Base-by-base conservation (phyloP, 495 filamentous ascomycete species). In the Cryomyces antarcticus region DNA sequence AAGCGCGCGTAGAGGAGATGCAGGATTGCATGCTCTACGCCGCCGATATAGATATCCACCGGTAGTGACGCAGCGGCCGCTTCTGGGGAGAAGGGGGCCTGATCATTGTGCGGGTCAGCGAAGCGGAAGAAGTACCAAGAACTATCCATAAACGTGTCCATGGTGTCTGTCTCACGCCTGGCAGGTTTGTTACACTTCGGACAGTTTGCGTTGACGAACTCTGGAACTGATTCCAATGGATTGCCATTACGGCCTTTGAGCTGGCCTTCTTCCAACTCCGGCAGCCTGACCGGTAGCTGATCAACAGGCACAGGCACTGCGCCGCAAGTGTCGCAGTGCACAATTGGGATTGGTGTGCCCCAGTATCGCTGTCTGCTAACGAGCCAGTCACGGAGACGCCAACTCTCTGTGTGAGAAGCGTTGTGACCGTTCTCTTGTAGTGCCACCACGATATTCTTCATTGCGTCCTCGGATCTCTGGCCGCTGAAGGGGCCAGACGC, bases 141-240 rank as follows among this genome's bases (percentile, higher is more conserved):
- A 0, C 82, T 88, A 58, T 93, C 85, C 33, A 93, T 82, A 57
- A 93, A 93, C 0, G 85, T 93, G 57, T 93, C 85, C 85, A 93
- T 92, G 0, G 85, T 93, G 53, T 93, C 85, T 2, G 85, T 93
- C 52, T 93, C 85, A 30, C 85, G 73, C 52, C 72, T 78, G 6
- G 84, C 85, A 4, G 69, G 58, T 4, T 69, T 66, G 7, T 64
- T 61, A 48, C 85, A 93, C 30, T 69, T 77, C 3, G 85, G 85
- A 51, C 85, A 93, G 0, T 64, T 50, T 0, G 76, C 81, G 49
- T 85, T 72, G 5, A 81, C 64, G 81, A 82, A 93, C 13, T 81
- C 74, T 10, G 71, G 60, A 28, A 70, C 68, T 13, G 73, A 67
- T 42, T 83, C 77, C 5, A 93, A 66, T 0, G 83, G 81, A 48